Evolutionary conservation across 1,284 basidiomycete species (phyloP).

Genomic region (Mycena sp.): DNA sequence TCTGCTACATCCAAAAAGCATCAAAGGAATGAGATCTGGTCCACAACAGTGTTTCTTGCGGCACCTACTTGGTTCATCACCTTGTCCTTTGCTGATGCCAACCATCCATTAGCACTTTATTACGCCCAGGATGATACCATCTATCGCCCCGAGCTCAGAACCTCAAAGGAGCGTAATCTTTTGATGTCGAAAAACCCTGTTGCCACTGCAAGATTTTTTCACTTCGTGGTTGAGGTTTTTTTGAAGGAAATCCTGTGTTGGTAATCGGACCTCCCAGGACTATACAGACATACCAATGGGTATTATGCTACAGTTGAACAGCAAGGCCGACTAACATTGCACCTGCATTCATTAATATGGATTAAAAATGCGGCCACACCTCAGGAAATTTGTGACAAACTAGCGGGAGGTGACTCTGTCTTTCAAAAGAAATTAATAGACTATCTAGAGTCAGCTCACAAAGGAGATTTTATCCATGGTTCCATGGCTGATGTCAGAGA

Average conservation of each 20-base stretch:
- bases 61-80: conserved; percentile 43
- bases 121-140: conserved; percentile 34
- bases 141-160: too few relatives aligned
- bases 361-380: conserved; percentile 1
- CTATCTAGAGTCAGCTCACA: conserved; percentile 13
- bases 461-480: conserved; percentile 8
- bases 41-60: conserved; percentile 39
- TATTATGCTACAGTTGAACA: conserved; percentile 37
- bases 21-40: conserved; percentile 50
- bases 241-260: conserved; percentile 36
- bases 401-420: neutral
- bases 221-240: conserved; percentile 37
- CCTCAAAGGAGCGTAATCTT: too few relatives aligned
- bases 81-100: conserved; percentile 30
- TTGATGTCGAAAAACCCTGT: too few relatives aligned
- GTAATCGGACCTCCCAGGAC: neutral
- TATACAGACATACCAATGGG: conserved; percentile 36
- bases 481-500: neutral
- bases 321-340: conserved; percentile 19
- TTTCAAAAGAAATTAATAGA: neutral
- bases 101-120: conserved; percentile 34
- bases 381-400: conserved; percentile 12
- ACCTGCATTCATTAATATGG: conserved; percentile 15
- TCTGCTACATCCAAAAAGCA: conserved; percentile 38
- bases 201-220: too few relatives aligned